phyloP scores from a whole-genome alignment of 2,329 filamentous ascomycete genomes.

The Ophiostoma australiae region DNA sequence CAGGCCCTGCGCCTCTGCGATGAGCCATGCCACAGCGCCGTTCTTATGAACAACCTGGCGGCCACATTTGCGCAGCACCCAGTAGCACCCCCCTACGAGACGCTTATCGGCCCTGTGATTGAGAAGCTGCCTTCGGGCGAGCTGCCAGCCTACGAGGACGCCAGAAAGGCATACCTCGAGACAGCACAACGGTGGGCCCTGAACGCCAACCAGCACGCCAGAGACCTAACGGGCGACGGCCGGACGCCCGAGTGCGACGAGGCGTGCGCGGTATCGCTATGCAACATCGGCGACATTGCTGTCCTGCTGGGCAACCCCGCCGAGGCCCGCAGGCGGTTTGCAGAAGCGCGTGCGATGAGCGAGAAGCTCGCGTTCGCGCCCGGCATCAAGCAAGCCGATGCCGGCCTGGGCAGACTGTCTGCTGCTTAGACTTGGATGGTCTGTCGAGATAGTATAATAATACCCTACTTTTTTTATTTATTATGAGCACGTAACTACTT shows the following conservation, averaged over 20 bases:
- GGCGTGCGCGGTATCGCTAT: conserved; percentile 76
- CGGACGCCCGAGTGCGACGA: conserved; percentile 76
- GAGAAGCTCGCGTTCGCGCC: conserved; percentile 48
- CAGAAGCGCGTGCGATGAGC: conserved; percentile 61
- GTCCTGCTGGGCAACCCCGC: conserved; percentile 63
- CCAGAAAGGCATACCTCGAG: conserved; percentile 58
- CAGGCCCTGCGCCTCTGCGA: conserved; percentile 70
- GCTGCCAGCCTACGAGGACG: conserved; percentile 33
- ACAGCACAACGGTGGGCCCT: conserved; percentile 73
- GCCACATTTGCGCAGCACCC: conserved; percentile 67
- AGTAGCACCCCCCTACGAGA: conserved; percentile 35
- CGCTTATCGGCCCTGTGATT: conserved; percentile 30
- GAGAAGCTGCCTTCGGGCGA: conserved; percentile 15
- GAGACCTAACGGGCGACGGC: conserved; percentile 58
- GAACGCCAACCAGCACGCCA: conserved; percentile 66
- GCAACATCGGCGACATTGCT: conserved; percentile 80
- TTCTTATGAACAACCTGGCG: conserved; percentile 82
- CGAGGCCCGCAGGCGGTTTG: conserved; percentile 63
- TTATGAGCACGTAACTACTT: not conserved
- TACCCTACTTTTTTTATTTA: not conserved
- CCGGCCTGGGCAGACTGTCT: conserved; percentile 38
- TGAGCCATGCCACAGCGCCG: conserved; percentile 67
- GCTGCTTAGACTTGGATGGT: not conserved
- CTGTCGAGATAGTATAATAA: not conserved
- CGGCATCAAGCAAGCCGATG: conserved; percentile 50